phyloP scores from a whole-genome alignment of 2,329 filamentous ascomycete genomes.

The Aspergillus sergii region DNA sequence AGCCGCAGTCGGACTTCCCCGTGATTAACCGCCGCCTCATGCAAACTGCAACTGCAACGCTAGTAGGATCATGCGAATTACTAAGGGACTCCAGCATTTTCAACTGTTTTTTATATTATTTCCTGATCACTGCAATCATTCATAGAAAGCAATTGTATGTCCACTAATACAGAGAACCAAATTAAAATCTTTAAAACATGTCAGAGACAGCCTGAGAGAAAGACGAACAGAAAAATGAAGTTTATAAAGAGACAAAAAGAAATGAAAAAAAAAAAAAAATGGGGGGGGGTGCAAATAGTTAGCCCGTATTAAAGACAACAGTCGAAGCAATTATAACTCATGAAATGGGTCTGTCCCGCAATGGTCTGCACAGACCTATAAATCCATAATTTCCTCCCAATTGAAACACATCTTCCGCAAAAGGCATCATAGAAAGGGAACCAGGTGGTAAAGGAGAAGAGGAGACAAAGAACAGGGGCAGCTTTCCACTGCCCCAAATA shows the following conservation, averaged over 20 bases:
- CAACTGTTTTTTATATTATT: not conserved
- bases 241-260: slow-evolving; percentile 10
- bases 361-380: slow-evolving; percentile 16
- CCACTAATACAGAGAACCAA: slow-evolving; percentile 14
- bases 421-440: not conserved
- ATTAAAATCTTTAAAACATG: slow-evolving; percentile 19
- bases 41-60: not conserved
- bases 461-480: slow-evolving; percentile 14
- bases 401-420: slow-evolving; percentile 10
- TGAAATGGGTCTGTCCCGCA: slow-evolving; percentile 13
- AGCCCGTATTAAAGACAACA: slow-evolving; percentile 7
- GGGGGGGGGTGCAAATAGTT: not conserved
- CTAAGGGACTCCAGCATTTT: not conserved
- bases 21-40: slow-evolving; percentile 3
- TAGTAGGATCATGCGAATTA: not conserved
- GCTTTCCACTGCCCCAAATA: slow-evolving; percentile 18
- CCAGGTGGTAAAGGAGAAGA: slow-evolving; percentile 17
- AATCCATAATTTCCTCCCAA: slow-evolving; percentile 19
- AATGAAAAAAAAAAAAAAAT: slow-evolving; percentile 6
- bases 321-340: slow-evolving; percentile 11
- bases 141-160: slow-evolving; percentile 3
- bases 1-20: slow-evolving; percentile 12
- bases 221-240: slow-evolving; percentile 1
- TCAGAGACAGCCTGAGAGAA: slow-evolving; percentile 14
- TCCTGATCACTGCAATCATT: not conserved